Base-by-base conservation (phyloP, 208 protist species). In the Acanthamoeba healyi region DNA sequence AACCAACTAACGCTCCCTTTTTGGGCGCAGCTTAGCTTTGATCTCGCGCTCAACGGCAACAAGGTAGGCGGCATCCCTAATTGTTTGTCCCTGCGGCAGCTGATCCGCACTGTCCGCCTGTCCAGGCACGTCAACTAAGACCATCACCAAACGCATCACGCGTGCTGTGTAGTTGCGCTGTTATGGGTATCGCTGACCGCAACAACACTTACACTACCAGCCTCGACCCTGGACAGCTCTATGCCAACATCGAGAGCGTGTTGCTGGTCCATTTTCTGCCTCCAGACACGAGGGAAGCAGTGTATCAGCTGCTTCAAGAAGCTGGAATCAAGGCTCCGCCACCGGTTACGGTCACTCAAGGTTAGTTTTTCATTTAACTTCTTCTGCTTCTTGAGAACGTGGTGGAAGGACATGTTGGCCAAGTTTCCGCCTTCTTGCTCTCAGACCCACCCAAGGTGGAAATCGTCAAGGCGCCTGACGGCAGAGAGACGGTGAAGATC, bases 31-130 rank as follows among this genome's bases (percentile, higher is more conserved):
- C 38, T 0, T 26, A 86, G 77, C 24, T 86, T 92, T 26, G 86
- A 92, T 49, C 22, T n/a, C 22, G 46, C 86, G 56, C 65, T 92
- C 15, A 26, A 92, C 29, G 65, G 61, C 40, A 67, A 92, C 61
- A 67, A 74, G 34, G 77, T 93, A 26, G 72, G 36, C 34, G 92
- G 77, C 87, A 29, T 67, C 5, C 96, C 98, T 29, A 96, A 97
- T 63, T 74, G 54, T 44, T 36, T 97, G 56, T 96, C 95, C 36
- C 42, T 94, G 34, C 77, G 96, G 6, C 95, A 97, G 61, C 93
- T 96, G 14, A 42, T 96, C 56, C 94, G 95, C 36, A 93, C 95
- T 14, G 58, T 92, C 40, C 86, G 86, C 36, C 74, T 92, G 44
- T 92, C 86, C 12, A 49, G 86, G 86, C 74, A n/a, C 15, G 19